Evolutionary conservation across 257 asterid genomes (phyloP), one percentile per base, ranked within the genome.

Genomic region (Primulina huaijiensis): DNA sequence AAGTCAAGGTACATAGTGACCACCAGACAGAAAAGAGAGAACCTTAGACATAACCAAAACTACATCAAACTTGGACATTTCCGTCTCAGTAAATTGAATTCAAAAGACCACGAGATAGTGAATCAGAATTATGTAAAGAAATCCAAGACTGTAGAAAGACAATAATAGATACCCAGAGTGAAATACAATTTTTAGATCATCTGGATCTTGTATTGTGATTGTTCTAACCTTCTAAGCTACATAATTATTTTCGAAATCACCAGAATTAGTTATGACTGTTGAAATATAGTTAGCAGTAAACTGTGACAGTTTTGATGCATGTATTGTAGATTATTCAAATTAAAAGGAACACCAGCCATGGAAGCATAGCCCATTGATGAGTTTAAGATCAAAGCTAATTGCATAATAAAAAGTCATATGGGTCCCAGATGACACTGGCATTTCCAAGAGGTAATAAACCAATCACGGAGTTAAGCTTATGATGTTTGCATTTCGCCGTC

Each of bases 81-180:
- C 53, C 19, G 14, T 43, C 53, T 14, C n/a, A 0, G 6, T 1
- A 10, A 38, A 38, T 38, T 38, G 16, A 9, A 1, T 30, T 8
- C 50, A 38, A 38, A 6, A 2, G 50, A 3, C 50, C 50, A 43
- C 7, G 3, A 43, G 53, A 14, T 43, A 1, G 53, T 11, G 53
- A 64, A 70, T 64, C 55, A 58, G 10, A 16, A 17, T 50, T 38
- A 4, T 56, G 34, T 50, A 64, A 64, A 59, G 21, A 46, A 40
- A 65, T 34, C 64, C 27, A 70, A 23, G 25, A 8, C 34, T 55
- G 50, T 53, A n/a, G 17, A 30, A 31, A 38, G 50, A 60, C 31
- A 50, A 50, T 27, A 29, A 11, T 12, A 62, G 14, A 17, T 31
- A 31, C 19, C 19, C 43, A 61, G 9, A 29, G 34, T 29, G n/a